Base-by-base conservation (phyloP, 495 filamentous ascomycete genomes). In the Aspergillus sparsus region DNA sequence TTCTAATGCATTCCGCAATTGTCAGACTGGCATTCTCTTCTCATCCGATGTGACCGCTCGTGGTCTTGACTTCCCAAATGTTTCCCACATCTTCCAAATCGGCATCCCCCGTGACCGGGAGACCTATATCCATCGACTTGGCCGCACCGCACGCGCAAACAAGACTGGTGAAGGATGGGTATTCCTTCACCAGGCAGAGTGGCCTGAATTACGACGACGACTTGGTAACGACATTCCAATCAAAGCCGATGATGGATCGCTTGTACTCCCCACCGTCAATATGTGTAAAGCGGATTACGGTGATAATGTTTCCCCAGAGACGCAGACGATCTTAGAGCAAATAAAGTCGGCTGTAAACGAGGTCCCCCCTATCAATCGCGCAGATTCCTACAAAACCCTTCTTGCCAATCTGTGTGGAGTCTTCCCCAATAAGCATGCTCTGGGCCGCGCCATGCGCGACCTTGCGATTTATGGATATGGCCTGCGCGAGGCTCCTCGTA, bases 31-130 rank as follows among this genome's bases (percentile, higher is more conserved):
- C 33, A 88, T 98, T 55, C 82, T 98, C 31, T 83, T 98, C 71
- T 93, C 93, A 1, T 92, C 92, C 5, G 94, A 98, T 72, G 93
- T 98, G 31, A 94, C 93, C 1, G 91, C 94, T 12, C 87, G 94
- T 69, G 94, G 94, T 66, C 88, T 92, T 85, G 88, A 92, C 68
- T 90, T 90, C 69, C 87, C 87, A 2, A 81, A 82, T 49, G 87
- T 90, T 36, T 87, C 85, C 39, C 85, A 89, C 58, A 86, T 92
- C 62, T 81, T 92, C 54, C 89, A 92, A 67, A 69, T 87, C 7
- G 87, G 88, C 33, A 62, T 85, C 16, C 87, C 89, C 9, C 67
- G 78, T 2, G 79, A 80, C 52, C 78, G 80, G 27, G 85, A 89
- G 62, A 83, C 86, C 45, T 92, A 92, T 72, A 81, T 91, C 56